phyloP scores from a whole-genome alignment of 257 asterid genomes.

The Lavandula angustifolia region DNA sequence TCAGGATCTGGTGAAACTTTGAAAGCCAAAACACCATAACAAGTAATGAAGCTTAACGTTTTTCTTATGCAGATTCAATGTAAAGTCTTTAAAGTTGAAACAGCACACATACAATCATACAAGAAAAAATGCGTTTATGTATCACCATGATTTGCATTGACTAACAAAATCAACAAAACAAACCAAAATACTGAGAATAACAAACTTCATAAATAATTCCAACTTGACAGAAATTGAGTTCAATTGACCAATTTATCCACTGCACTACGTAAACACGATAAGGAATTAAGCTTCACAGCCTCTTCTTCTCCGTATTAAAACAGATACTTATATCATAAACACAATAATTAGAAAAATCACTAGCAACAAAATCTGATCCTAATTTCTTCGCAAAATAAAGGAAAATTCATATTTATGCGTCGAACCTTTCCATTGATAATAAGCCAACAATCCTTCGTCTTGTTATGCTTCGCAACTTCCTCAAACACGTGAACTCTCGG shows the following conservation, averaged over 20 bases:
- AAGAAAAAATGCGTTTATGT: background rate
- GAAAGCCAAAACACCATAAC: background rate
- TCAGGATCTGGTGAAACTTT: no score
- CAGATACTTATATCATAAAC: no score
- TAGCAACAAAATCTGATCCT: background rate
- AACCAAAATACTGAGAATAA: background rate
- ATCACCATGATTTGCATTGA: background rate
- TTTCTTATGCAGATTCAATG: no score
- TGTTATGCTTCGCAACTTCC: conserved; percentile 77
- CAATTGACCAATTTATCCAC: background rate
- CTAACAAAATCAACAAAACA: background rate
- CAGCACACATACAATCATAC: no score
- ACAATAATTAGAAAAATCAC: no score
- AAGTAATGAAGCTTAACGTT: no score
- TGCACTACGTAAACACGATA: background rate
- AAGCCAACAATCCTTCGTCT: conserved; percentile 87
- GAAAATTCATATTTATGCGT: conserved; percentile 10
- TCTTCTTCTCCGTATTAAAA: background rate
- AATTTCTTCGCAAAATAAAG: background rate
- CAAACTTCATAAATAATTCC: background rate
- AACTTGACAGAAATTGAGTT: background rate
- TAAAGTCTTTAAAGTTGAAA: no score
- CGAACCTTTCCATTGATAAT: conserved; percentile 78
- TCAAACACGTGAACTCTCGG: conserved; percentile 54
- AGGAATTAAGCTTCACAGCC: conserved; percentile 9